Evolutionary conservation across 441 rosid genomes (phyloP).

Genomic region (Syzygium syzygioides): DNA sequence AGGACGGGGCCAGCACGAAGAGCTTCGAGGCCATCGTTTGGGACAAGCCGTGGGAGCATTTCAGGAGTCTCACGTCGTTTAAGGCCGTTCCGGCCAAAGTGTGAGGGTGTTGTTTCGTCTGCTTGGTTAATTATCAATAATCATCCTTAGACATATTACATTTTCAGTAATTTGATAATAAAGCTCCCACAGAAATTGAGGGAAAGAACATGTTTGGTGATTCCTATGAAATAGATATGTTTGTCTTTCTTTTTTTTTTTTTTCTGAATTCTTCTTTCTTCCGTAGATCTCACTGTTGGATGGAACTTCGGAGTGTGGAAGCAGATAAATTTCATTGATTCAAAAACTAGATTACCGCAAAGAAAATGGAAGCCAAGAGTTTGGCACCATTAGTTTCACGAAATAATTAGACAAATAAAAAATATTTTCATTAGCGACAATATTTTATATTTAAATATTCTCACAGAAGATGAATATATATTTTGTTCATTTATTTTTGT

Average conservation of each 20-base stretch:
- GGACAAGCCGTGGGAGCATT: slow-evolving; percentile 39
- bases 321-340: not conserved
- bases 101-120: not conserved
- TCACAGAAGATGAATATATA: no score
- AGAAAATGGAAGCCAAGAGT: not conserved
- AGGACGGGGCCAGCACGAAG: slow-evolving; percentile 5
- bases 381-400: rapidly evolving
- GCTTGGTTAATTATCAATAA: not conserved
- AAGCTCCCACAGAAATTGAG: not conserved
- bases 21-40: slow-evolving; percentile 48
- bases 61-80: slow-evolving; percentile 43
- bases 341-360: rapidly evolving
- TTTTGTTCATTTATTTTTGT: not conserved
- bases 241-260: not conserved
- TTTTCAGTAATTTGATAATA: not conserved
- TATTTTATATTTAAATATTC: not conserved
- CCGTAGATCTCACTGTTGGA: not conserved
- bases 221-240: not conserved
- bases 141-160: not conserved
- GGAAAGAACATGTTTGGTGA: not conserved
- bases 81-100: not conserved
- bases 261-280: not conserved
- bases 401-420: not conserved
- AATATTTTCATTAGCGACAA: rapidly evolving
- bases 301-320: not conserved